These are phyloP conservation scores for Neotropicomus parvogracilis DNA, from an alignment of 1,284 basidiomycete genomes.

Conservation along the genomic window DNA sequence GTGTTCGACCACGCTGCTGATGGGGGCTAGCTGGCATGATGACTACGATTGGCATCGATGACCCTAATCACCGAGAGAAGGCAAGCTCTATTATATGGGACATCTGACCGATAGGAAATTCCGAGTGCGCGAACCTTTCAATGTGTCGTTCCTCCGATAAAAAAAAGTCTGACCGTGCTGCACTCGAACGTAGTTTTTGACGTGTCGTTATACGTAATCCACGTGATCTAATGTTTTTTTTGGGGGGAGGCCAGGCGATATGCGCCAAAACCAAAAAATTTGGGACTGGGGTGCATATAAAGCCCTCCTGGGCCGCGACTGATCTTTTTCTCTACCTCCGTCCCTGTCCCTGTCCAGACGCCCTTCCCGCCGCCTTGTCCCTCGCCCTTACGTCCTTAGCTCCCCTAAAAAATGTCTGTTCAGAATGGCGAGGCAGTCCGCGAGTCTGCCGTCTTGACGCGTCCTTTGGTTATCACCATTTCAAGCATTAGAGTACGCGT, in stretches of 20 bases:
- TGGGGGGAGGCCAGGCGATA: conserved; percentile 25
- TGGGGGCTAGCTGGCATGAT: conserved; percentile 20
- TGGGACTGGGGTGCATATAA: conserved; percentile 35
- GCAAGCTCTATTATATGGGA: conserved; percentile 6
- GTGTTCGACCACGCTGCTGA: conserved; percentile 21
- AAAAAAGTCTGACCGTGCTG: not conserved
- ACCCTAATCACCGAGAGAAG: conserved; percentile 13
- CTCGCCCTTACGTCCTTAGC: conserved; percentile 1
- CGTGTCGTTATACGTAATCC: conserved; percentile 22
- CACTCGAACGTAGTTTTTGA: conserved; percentile 1
- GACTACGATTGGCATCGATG: conserved; percentile 31
- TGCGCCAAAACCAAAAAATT: conserved; percentile 28
- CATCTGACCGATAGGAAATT: not conserved
- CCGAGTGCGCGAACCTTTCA: not conserved
- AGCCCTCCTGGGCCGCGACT: conserved; percentile 11
- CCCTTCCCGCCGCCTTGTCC: not conserved
- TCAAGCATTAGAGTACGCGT: conserved; percentile 65
- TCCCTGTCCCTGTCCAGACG: conserved; percentile 1
- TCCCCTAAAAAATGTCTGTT: conserved; percentile 29
- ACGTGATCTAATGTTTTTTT: conserved; percentile 34
- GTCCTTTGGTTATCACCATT: conserved; percentile 61
- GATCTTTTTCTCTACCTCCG: conserved; percentile 9
- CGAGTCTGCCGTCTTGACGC: conserved; percentile 45
- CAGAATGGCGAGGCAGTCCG: conserved; percentile 28
- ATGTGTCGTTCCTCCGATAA: conserved; percentile 1